Evolutionary conservation across 768 basidiomycete species (phyloP).

Genomic region (Phaeolepiota aurea): DNA sequence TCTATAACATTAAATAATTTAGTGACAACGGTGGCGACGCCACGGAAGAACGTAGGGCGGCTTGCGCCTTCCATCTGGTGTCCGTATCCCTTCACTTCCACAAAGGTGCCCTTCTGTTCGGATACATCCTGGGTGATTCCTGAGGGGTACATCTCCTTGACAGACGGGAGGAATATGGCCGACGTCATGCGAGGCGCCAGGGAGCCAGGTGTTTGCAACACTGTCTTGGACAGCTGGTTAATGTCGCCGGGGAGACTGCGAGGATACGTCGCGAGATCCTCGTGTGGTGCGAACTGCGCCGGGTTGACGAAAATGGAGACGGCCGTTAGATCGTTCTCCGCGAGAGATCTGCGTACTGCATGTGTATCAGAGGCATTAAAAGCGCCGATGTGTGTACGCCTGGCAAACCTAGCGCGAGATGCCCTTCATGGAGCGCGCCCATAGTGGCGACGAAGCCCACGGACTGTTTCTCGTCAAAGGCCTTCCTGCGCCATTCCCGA

Average conservation of each 20-base stretch:
- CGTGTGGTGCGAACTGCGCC: constrained; percentile 92
- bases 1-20: constrained; percentile 93
- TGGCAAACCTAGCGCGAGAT: constrained; percentile 71
- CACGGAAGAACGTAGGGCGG: constrained; percentile 89
- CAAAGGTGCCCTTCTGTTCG: constrained; percentile 79
- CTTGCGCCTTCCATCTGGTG: constrained; percentile 90
- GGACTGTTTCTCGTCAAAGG: constrained; percentile 45
- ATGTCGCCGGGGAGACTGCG: constrained; percentile 78
- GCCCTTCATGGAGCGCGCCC: constrained; percentile 94
- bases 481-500: constrained; percentile 67
- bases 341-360: constrained; percentile 69
- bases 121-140: constrained; percentile 74
- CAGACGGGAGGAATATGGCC: constrained; percentile 75
- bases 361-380: neutral
- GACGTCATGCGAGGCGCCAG: constrained; percentile 33
- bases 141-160: constrained; percentile 86
- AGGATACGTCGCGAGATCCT: constrained; percentile 89
- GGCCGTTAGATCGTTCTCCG: constrained; percentile 77
- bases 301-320: constrained; percentile 98
- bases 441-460: constrained; percentile 98
- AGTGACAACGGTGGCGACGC: constrained; percentile 90
- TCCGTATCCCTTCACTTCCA: constrained; percentile 86
- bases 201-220: constrained; percentile 13
- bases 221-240: constrained; percentile 31
- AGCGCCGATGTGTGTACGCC: no score